These are phyloP conservation scores for Daedaleopsis nitida DNA, from an alignment of 768 basidiomycete species.

Conservation along the genomic window DNA sequence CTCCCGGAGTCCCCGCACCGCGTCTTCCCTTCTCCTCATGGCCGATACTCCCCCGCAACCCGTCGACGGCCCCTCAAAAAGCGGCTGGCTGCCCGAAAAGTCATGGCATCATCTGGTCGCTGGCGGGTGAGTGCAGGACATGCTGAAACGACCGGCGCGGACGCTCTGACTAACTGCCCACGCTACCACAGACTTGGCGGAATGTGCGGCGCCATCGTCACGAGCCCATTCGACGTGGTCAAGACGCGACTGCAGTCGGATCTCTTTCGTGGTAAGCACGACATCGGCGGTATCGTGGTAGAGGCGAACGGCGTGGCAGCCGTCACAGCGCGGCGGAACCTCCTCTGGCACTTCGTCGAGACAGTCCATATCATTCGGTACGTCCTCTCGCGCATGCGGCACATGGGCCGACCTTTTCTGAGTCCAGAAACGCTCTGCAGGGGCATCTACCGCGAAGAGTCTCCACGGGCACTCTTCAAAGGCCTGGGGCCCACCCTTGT, in stretches of 20 bases:
- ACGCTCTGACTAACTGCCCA: neutral
- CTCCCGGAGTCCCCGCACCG: neutral
- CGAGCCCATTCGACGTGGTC: conserved; percentile 97
- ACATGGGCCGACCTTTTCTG: neutral
- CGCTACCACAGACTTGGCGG: conserved; percentile 75
- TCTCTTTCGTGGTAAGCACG: conserved; percentile 61
- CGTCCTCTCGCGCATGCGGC: conserved; percentile 22
- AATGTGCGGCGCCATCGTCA: conserved; percentile 96
- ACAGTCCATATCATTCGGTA: conserved; percentile 89
- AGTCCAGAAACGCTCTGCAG: conserved; percentile 38
- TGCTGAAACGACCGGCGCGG: neutral
- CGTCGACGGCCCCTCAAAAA: conserved; percentile 36
- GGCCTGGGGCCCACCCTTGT: conserved; percentile 94
- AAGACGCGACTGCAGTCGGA: conserved; percentile 96
- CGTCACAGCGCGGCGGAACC: conserved; percentile 41
- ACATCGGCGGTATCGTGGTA: conserved; percentile 25
- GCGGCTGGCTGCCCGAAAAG: conserved; percentile 59
- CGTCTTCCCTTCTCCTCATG: conserved; percentile 15
- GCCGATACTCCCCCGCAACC: conserved; percentile 25
- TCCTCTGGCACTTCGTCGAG: conserved; percentile 94
- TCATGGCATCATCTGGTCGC: conserved; percentile 86
- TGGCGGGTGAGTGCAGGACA: conserved; percentile 66
- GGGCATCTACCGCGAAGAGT: conserved; percentile 88
- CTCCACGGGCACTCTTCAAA: conserved; percentile 87
- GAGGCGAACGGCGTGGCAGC: conserved; percentile 36